phyloP scores from a whole-genome alignment of 345 rosid species.

The Geranium brycei region DNA sequence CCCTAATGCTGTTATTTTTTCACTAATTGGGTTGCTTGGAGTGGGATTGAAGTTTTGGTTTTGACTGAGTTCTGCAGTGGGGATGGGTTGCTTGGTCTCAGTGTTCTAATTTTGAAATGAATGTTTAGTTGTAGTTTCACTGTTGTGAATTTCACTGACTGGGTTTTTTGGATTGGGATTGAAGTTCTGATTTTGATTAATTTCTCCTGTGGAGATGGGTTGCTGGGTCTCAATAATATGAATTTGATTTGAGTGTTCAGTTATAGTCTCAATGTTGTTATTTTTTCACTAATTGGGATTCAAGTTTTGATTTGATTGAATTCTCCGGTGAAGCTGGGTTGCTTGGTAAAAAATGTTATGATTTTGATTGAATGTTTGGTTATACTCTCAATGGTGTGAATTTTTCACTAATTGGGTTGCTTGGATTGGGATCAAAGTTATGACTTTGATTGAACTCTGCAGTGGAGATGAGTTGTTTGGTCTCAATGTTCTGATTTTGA shows the following conservation, averaged over 20 bases:
- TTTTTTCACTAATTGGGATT: background rate
- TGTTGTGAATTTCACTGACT: background rate
- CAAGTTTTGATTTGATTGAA: background rate
- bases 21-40: no score
- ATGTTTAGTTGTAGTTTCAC: no score
- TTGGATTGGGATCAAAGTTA: background rate
- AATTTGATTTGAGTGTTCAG: no score
- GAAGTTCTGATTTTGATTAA: background rate
- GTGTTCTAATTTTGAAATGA: no score
- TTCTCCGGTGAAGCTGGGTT: conserved; percentile 82
- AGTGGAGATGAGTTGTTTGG: conserved; percentile 72
- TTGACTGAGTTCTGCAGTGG: no score
- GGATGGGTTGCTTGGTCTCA: no score
- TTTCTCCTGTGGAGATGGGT: conserved; percentile 75
- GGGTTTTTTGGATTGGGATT: conserved; percentile 1
- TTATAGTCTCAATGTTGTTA: background rate
- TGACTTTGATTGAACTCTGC: conserved; percentile 9
- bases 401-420: background rate
- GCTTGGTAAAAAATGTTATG: background rate
- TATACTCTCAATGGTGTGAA: background rate
- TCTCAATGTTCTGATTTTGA: no score
- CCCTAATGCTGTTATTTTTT: no score
- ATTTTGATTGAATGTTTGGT: no score
- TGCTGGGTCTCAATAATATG: conserved; percentile 13
- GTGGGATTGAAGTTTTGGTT: no score